phyloP scores from a whole-genome alignment of 2,329 filamentous ascomycete species.

The Fusarium chlamydosporum region DNA sequence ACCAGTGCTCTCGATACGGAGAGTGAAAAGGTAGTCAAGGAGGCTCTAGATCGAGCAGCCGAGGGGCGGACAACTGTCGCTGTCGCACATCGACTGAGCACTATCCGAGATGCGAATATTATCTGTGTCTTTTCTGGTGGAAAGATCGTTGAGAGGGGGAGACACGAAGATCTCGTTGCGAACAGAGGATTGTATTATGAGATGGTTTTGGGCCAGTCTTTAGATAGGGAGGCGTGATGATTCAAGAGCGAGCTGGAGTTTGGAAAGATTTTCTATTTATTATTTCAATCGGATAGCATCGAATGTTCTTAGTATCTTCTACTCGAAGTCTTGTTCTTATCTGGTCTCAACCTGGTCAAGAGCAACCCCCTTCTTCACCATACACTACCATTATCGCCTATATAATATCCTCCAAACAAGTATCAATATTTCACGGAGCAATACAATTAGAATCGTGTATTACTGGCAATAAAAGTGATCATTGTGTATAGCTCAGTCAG shows the following conservation, averaged over 20 bases:
- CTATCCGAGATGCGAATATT: constrained; percentile 69
- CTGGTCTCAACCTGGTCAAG: background rate
- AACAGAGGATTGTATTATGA: constrained; percentile 65
- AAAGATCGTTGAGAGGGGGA: constrained; percentile 70
- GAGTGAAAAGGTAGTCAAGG: constrained; percentile 75
- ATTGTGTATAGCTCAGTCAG: too few relatives aligned
- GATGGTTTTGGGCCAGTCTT: constrained; percentile 64
- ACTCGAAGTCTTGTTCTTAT: background rate
- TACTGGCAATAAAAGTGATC: too few relatives aligned
- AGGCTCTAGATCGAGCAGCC: constrained; percentile 66
- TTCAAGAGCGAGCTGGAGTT: constrained; percentile 1
- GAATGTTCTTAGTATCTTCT: too few relatives aligned
- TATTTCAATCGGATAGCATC: background rate
- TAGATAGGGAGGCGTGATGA: constrained; percentile 54
- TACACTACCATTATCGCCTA: background rate
- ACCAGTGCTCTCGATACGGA: constrained; percentile 75
- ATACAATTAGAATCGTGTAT: too few relatives aligned
- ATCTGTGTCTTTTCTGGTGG: constrained; percentile 71
- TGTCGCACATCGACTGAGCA: constrained; percentile 73
- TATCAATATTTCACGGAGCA: too few relatives aligned
- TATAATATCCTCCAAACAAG: background rate
- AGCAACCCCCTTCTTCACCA: background rate
- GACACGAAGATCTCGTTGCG: constrained; percentile 70
- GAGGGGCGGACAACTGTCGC: constrained; percentile 69
- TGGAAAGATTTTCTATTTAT: background rate